Base-by-base conservation (phyloP, 2,329 filamentous ascomycete genomes). In the Aaosphaeria arxii region DNA sequence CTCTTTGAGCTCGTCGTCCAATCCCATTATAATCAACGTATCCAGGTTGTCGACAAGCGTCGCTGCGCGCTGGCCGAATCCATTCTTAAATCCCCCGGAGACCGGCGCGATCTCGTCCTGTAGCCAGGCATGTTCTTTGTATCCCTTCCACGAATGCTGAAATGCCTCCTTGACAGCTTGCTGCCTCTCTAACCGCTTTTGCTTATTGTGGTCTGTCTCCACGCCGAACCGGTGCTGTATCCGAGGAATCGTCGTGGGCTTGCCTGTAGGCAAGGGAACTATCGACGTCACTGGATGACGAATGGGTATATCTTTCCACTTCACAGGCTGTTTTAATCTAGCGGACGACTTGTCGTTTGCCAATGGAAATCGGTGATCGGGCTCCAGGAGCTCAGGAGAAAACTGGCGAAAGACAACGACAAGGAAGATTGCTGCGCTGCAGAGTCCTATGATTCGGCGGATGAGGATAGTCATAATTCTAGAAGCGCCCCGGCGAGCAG, bases 11-110 rank as follows among this genome's bases (percentile, higher is more conserved):
- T 86, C 83, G 1, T 77, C 70, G 31, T 74, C 66, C 39, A 85
- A 64, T 5, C 68, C 81, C 81, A 85, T 83, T 41, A 86, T 84
- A 73, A 77, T 80, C 2, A 86, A 74, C 0, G 82, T 83, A 51
- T 85, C 82, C 44, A 86, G 71, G 0, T 76, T 69, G 58, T 86
- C 83, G 28, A 86, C 76, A 43, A 85, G 63, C 0, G 82, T 84
- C 3, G 81, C 82, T 1, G 74, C 81, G 75, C 80, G 83, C 28
- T 77, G 76, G 7, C 78, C 77, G 55, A 81, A 81, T 0, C 68
- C 66, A 47, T 78, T 74, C 48, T 73, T 77, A 13, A 61, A 70
- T n/a, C 60, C 58, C 38, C 77, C 78, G 13, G 71, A 71, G 3
- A 82, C 66, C 7, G 79, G 79, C 29, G 65, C 60, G 6, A 82